Evolutionary conservation across 73 alveolate species (phyloP).

Genomic region (Stentor coeruleus): DNA sequence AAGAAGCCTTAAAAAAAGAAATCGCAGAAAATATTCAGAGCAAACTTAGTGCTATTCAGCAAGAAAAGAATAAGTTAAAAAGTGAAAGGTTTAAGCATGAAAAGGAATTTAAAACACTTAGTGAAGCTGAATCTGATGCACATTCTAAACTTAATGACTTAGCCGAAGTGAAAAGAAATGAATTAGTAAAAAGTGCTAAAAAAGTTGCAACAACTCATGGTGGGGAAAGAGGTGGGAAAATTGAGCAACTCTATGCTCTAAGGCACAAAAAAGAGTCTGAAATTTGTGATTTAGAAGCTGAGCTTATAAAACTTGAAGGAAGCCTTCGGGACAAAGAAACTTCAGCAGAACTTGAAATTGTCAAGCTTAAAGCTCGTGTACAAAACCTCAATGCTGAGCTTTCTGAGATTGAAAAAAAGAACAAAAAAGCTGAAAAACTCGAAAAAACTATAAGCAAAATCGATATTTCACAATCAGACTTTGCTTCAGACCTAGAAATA

Average conservation of each 20-base stretch:
- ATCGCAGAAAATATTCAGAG: background rate
- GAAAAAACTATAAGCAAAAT: too few relatives aligned
- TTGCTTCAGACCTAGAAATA: background rate
- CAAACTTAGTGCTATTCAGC: background rate
- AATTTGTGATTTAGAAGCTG: background rate
- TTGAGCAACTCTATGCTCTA: background rate
- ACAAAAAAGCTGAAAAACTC: background rate
- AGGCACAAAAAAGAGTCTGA: background rate
- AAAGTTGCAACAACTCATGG: background rate
- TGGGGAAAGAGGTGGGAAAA: background rate
- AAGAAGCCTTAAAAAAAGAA: background rate
- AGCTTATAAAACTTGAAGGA: background rate
- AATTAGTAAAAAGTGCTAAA: background rate
- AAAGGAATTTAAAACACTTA: background rate
- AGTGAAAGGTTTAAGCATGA: background rate
- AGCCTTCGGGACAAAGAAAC: background rate
- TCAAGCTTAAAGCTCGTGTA: background rate
- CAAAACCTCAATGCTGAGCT: background rate
- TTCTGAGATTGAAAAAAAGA: background rate
- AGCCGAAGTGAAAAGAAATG: background rate
- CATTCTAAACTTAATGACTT: background rate
- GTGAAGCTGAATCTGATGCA: background rate
- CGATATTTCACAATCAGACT: background rate
- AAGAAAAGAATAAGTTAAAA: background rate
- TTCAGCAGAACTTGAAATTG: background rate